Evolutionary conservation across 345 rosid species (phyloP).

Genomic region (Zanthoxylum bungeanum): DNA sequence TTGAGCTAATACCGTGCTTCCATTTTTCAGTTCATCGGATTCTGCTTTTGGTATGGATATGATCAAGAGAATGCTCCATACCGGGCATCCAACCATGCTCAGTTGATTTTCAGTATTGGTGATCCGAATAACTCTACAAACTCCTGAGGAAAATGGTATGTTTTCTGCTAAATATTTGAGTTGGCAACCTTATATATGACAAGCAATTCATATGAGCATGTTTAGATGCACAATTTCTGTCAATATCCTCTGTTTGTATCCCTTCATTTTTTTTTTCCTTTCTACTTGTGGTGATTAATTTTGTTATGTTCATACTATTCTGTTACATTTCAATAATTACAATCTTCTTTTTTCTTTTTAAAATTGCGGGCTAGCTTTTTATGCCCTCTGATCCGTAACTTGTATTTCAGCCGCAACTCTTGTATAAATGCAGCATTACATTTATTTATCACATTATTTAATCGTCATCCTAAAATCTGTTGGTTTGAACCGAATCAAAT

Average conservation of each 20-base stretch:
- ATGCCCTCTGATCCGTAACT: no score
- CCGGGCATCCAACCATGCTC: slow-evolving; percentile 93
- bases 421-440: no score
- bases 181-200: not conserved
- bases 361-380: no score
- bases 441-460: no score
- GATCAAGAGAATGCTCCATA: slow-evolving; percentile 90
- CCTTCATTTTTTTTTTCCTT: no score
- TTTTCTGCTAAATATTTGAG: not conserved
- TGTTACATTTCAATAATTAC: not conserved
- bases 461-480: no score
- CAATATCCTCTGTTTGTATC: not conserved
- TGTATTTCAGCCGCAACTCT: no score
- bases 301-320: not conserved
- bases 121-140: not conserved
- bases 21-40: slow-evolving; percentile 78
- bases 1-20: slow-evolving; percentile 33
- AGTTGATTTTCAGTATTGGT: slow-evolving; percentile 38
- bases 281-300: not conserved
- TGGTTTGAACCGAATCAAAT: no score
- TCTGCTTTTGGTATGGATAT: slow-evolving; percentile 95
- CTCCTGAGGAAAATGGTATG: not conserved
- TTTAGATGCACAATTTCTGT: not conserved
- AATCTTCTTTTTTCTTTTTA: not conserved
- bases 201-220: not conserved